Conservation (phyloP, 192 early-diverging fungal genomes). For the Entomortierella lignicola region DNA sequence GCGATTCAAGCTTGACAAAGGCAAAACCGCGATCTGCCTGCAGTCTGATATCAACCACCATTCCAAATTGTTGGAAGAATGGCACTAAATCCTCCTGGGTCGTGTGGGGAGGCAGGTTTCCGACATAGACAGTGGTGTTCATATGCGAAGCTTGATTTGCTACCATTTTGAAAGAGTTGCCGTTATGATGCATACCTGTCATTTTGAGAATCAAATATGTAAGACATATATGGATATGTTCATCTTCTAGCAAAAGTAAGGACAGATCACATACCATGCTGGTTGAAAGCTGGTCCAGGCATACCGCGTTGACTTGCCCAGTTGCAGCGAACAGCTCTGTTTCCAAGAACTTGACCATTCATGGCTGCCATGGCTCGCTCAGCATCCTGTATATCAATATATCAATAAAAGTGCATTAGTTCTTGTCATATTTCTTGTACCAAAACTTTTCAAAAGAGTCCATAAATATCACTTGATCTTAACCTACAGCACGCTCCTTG, state of each 20-base stretch:
- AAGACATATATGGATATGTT: background rate
- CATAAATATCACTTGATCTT: background rate
- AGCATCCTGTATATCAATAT: conserved; percentile 73
- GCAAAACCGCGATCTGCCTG: conserved; percentile 93
- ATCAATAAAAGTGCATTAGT: no score
- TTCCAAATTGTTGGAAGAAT: conserved; percentile 84
- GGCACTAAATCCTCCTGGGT: conserved; percentile 77
- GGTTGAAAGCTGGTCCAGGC: conserved; percentile 55
- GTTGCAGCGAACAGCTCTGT: conserved; percentile 88
- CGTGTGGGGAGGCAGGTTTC: conserved; percentile 85
- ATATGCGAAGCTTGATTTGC: conserved; percentile 80
- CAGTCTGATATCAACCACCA: conserved; percentile 81
- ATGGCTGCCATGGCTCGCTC: conserved; percentile 86
- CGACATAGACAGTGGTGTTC: conserved; percentile 91
- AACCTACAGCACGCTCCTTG: conserved; percentile 74
- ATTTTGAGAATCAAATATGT: no score
- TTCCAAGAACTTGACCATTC: conserved; percentile 84
- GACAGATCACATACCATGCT: conserved; percentile 21
- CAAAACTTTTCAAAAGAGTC: no score
- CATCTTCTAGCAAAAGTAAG: no score
- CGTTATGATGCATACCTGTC: conserved; percentile 52
- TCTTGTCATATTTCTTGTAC: no score
- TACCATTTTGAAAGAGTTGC: conserved; percentile 76
- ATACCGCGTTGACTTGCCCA: conserved; percentile 92
- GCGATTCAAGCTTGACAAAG: conserved; percentile 92